Base-by-base conservation (phyloP, 2,329 filamentous ascomycete genomes). In the Acephala macrosclerotiorum region DNA sequence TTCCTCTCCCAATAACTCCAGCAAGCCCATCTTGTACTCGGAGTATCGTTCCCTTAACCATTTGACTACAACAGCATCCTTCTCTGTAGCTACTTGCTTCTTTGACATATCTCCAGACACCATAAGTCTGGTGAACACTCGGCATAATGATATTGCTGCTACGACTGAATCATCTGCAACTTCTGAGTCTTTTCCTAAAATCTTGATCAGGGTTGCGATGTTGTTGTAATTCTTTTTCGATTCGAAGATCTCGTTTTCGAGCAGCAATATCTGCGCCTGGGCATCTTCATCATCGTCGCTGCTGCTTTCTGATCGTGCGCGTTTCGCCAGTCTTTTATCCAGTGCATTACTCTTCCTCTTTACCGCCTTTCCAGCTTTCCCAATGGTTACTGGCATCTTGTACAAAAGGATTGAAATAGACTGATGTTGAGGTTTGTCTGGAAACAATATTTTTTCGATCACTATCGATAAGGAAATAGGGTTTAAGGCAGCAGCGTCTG, bases 141-240 rank as follows among this genome's bases (percentile, higher is more conserved):
- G 87, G 78, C 94, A 97, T 57, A 97, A 83, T 1, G 94, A 90
- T 22, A 97, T 89, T 0, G 90, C 87, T 0, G 94, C 91, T 38
- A 92, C 80, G 56, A 92, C 81, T 12, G 87, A 83, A 3, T 87
- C 82, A 51, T 90, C 85, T 1, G 82, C 78, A 20, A 85, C 81
- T 22, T 81, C 77, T 2, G 84, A 79, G 40, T 81, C 80, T 40
- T 80, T 81, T 74, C 85, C 77, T 42, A 88, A 79, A 73, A 88
- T 85, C 49, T 84, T 84, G 55, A 97, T 82, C 42, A 98, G 80
- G 12, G 85, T 87, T 8, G 88, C 85, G 74, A 98, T 95, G 76
- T 97, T 93, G 82, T 97, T 97, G 84, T 96, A 97, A 79, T 97
- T 87, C 78, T 94, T 93, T 75, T 89, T 91, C 58, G 94, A 97